phyloP scores from a whole-genome alignment of 345 rosid species.

The Ailanthus altissimus region DNA sequence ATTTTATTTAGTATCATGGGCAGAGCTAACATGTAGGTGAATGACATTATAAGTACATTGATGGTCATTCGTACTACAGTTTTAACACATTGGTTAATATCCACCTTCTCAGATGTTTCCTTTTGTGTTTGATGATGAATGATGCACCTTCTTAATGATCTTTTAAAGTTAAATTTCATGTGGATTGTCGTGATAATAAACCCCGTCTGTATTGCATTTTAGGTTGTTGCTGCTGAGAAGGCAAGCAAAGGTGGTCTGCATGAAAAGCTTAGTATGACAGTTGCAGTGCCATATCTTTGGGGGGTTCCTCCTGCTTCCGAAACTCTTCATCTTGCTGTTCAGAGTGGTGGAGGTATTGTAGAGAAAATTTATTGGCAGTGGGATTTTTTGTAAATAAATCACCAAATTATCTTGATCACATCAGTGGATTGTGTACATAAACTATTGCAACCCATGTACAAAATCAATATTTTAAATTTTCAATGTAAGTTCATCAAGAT shows the following conservation, averaged over 20 bases:
- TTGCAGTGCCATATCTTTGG: constrained; percentile 95
- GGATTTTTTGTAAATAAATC: constrained; percentile 65
- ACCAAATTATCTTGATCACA: constrained; percentile 17
- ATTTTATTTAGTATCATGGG: neutral
- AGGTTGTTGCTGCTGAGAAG: constrained; percentile 81
- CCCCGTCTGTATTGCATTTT: neutral
- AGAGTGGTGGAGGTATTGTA: constrained; percentile 89
- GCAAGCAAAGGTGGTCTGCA: constrained; percentile 79
- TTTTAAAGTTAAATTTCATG: neutral
- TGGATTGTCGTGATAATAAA: neutral
- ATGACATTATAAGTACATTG: neutral
- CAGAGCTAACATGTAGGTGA: neutral
- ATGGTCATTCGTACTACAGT: neutral
- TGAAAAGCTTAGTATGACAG: constrained; percentile 87
- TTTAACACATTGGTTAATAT: neutral
- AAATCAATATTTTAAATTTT: constrained; percentile 23
- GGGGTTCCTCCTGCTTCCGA: constrained; percentile 97
- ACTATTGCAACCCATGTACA: constrained; percentile 33
- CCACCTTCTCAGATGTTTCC: neutral
- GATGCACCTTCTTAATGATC: neutral
- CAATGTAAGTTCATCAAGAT: neutral
- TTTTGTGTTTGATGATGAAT: neutral
- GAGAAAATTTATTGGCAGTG: constrained; percentile 94
- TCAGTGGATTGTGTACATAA: constrained; percentile 37
- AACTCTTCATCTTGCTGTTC: constrained; percentile 88